Evolutionary conservation across 768 basidiomycete species (phyloP).

Genomic region (Suillus hirtellus): DNA sequence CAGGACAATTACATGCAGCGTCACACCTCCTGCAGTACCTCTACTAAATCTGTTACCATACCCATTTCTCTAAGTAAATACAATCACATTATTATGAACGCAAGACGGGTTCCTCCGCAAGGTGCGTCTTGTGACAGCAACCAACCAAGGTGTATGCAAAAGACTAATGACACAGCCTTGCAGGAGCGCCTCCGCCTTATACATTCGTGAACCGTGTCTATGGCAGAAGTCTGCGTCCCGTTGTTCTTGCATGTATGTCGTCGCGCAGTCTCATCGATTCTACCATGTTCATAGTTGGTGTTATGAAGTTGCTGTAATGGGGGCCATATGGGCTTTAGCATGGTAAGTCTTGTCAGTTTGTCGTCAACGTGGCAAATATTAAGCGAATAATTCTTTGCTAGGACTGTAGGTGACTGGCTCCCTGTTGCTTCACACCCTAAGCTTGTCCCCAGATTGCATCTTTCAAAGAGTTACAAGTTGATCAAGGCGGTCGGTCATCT

Average conservation of each 20-base stretch:
- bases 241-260: conserved; percentile 49
- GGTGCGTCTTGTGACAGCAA: conserved; percentile 13
- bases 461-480: conserved; percentile 54
- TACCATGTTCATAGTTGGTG: conserved; percentile 3
- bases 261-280: conserved; percentile 8
- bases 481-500: conserved; percentile 45
- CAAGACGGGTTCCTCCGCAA: conserved; percentile 14
- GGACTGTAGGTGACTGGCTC: conserved; percentile 23
- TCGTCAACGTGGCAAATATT: background rate
- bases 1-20: background rate
- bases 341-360: conserved; percentile 47
- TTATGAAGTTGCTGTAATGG: conserved; percentile 40
- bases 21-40: background rate
- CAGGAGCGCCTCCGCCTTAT: conserved; percentile 57
- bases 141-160: background rate
- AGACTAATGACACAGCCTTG: background rate
- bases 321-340: conserved; percentile 60
- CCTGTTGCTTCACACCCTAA: background rate
- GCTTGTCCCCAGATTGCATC: conserved; percentile 50
- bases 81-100: conserved; percentile 16
- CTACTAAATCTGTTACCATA: background rate
- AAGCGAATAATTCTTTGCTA: conserved; percentile 8
- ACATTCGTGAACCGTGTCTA: conserved; percentile 60
- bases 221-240: conserved; percentile 56
- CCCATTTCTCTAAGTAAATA: background rate